Evolutionary conservation across 2,329 filamentous ascomycete species (phyloP), one percentile per base, ranked within the genome.

Genomic region (Paecilomyces dactylethromorphus): DNA sequence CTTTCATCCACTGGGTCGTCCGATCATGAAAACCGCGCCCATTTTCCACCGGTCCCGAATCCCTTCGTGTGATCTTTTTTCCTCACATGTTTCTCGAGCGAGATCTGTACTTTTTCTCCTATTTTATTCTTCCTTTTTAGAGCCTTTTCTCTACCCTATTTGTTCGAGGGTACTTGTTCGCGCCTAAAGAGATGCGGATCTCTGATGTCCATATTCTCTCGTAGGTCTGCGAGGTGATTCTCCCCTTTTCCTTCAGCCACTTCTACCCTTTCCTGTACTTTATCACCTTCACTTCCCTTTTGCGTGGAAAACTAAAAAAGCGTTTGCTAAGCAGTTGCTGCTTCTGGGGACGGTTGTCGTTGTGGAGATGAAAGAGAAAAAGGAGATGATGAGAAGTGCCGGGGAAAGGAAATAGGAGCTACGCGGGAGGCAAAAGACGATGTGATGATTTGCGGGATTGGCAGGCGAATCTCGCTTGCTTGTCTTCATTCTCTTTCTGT

Each of bases 11-110:
- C 55, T 64, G 59, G 60, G 53, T 55, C 56, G 57, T 58, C 59
- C 24, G 59, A 56, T 61, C 57, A 50, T 59, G 54, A 61, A 57
- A 57, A 55, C 51, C 29, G 57, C 57, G 51, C 29, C 53, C 18
- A 7, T 26, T 53, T 53, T 53, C 51, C 29, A 26, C 15, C 15
- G 18, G 52, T 39, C 3, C 21, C 29, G 32, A 24, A 56, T 54
- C 39, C 15, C 24, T 29, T 61, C 64, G 57, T 63, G 58, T 62
- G 63, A 58, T 64, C 59, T 61, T 60, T 58, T 60, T 58, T 62
- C 59, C 56, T 58, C 58, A 59, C 61, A 60, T 59, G 53, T 53
- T 55, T 58, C 61, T 64, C 65, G 60, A 65, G 63, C 63, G 63
- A 65, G 59, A 59, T 53, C 51, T 60, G 57, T 60, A 51, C 51